phyloP scores from a whole-genome alignment of 192 early-diverging fungal genomes.

The Coemansia sp. region DNA sequence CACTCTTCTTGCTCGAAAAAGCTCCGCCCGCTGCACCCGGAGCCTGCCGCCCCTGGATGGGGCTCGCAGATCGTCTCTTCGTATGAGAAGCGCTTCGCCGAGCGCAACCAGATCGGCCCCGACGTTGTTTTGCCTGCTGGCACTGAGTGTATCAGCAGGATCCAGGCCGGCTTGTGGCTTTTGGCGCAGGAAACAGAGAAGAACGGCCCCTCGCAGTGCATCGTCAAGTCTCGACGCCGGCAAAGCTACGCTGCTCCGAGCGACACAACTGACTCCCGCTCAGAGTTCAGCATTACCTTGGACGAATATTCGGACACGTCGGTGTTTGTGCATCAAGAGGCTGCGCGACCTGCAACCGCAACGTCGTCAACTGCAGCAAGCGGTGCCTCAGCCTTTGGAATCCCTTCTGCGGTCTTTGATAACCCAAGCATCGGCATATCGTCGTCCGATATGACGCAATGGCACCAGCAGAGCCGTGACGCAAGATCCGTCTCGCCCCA shows the following conservation, averaged over 20 bases:
- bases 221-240: conserved; percentile 32
- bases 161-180: conserved; percentile 34
- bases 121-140: conserved; percentile 19
- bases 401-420: not conserved
- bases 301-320: conserved; percentile 21
- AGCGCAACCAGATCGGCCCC: conserved; percentile 10
- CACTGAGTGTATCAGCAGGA: conserved; percentile 23
- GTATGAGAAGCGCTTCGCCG: conserved; percentile 13
- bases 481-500: conserved; percentile 16
- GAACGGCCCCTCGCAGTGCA: conserved; percentile 14
- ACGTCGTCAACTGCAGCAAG: conserved; percentile 6
- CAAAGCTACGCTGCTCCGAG: conserved; percentile 19
- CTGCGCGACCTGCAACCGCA: not conserved
- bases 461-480: conserved; percentile 14
- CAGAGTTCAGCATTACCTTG: conserved; percentile 25
- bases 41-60: conserved; percentile 8
- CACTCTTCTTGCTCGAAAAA: not conserved
- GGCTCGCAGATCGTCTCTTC: conserved; percentile 3
- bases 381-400: conserved; percentile 5
- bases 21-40: not conserved
- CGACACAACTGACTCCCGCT: conserved; percentile 21
- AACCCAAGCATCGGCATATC: conserved; percentile 2
- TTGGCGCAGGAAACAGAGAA: conserved; percentile 32
- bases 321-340: conserved; percentile 21
- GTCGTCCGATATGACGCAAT: not conserved